Base-by-base conservation (phyloP, 345 rosid species). In the Syzygium jambos region DNA sequence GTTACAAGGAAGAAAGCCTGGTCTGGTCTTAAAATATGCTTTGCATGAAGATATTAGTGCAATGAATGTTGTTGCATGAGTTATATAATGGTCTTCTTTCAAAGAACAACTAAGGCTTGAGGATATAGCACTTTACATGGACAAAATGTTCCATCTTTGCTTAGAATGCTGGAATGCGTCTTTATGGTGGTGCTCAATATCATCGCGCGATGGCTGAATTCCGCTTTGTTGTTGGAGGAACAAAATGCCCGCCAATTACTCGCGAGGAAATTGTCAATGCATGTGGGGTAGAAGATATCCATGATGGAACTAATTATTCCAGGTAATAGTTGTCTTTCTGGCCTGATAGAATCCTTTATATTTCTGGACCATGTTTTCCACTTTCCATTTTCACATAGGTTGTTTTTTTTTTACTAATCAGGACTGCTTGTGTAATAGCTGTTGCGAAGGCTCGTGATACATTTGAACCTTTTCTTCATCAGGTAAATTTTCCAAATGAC, bases 141-240 rank as follows among this genome's bases (percentile, higher is more conserved):
- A 73, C 49, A 73, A 73, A 68, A 73, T 73, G 49, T 73, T 73
- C 49, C 38, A 13, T 43, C 34, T 85, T 59, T 53, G 78, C 78
- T 85, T 86, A 96, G 98, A 97, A 97, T 92, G 95, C 98, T 51
- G 98, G 96, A 88, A 97, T 97, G 99, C 98, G 98, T 83, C 96
- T 97, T 82, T 97, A 97, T 91, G 98, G 98, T 5, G 99, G 99
- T 52, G 99, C 99, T 88, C 98, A 96, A 85, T 97, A 96, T 91
- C 98, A 95, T 88, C 96, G 96, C 73, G 98, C 98, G 89, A 96
- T 97, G 99, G 98, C 99, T 85, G 99, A 97, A 90, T 97, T 96
- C 88, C 98, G 98, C 56, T 95, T 97, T 93, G 92, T 97, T 56
- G 98, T 93, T 82, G 99, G 99, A 88, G 98, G 98, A 86, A 94